Conservation (phyloP, 2,329 filamentous ascomycete genomes). For the Colletotrichum caudatum region DNA sequence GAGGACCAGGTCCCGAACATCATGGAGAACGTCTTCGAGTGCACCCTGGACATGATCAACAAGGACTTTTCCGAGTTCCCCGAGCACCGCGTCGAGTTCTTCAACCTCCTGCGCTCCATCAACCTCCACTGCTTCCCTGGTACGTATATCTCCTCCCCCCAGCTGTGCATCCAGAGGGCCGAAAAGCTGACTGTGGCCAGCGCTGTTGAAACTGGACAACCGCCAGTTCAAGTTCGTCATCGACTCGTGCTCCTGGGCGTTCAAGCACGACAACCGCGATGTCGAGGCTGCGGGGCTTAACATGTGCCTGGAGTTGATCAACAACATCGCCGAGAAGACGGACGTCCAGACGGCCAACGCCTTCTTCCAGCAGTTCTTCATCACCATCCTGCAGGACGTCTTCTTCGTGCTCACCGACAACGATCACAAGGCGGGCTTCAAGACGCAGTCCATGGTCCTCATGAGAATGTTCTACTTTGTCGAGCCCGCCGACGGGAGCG, state of each 20-base stretch:
- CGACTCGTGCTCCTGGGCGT: conserved; percentile 99
- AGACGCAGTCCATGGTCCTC: conserved; percentile 93
- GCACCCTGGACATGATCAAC: conserved; percentile 99
- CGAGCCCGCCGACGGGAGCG: conserved; percentile 74
- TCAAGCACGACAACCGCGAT: conserved; percentile 98
- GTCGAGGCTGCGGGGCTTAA: conserved; percentile 96
- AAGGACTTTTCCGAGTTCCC: conserved; percentile 99
- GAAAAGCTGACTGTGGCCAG: conserved; percentile 50
- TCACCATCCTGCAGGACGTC: conserved; percentile 94
- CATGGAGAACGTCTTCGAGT: conserved; percentile 99
- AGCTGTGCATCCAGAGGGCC: neutral
- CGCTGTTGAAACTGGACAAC: conserved; percentile 92
- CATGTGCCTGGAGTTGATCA: conserved; percentile 98
- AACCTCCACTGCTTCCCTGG: conserved; percentile 96
- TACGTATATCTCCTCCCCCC: conserved; percentile 47
- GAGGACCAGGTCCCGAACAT: conserved; percentile 97
- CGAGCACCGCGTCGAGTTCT: conserved; percentile 99
- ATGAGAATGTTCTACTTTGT: conserved; percentile 97
- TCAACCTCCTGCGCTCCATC: conserved; percentile 95
- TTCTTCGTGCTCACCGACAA: conserved; percentile 98
- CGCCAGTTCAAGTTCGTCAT: conserved; percentile 99
- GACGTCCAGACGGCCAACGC: conserved; percentile 87
- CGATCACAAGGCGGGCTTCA: conserved; percentile 99
- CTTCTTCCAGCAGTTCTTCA: conserved; percentile 98
- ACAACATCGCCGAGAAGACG: conserved; percentile 90